Evolutionary conservation across 129 eudicot species (phyloP).

Genomic region (Heracleum sosnowskyi): DNA sequence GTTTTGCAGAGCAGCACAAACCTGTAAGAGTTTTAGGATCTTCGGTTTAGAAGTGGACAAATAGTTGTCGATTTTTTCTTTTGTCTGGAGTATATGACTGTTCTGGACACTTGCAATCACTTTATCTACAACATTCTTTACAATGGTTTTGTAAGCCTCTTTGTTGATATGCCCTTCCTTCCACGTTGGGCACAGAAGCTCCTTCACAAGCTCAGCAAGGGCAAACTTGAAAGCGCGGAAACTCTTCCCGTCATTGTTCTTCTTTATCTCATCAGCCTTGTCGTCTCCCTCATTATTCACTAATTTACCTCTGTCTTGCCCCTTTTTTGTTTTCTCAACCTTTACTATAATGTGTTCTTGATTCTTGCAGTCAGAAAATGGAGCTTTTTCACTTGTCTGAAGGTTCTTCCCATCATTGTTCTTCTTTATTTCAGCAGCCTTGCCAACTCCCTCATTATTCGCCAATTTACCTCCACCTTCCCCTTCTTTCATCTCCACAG

Average conservation of each 20-base stretch:
- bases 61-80: constrained; percentile 11
- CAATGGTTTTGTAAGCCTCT: constrained; percentile 12
- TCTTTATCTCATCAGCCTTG: constrained; percentile 6
- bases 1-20: background rate
- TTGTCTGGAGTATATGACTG: constrained; percentile 6
- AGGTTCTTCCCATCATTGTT: constrained; percentile 6
- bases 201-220: constrained; percentile 15
- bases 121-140: constrained; percentile 3
- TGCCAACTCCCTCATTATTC: constrained; percentile 5
- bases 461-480: background rate
- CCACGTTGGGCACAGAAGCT: constrained; percentile 6
- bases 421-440: background rate
- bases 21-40: constrained; percentile 13
- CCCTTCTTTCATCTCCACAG: constrained; percentile 5
- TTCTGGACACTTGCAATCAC: background rate
- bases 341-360: background rate
- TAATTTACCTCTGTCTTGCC: background rate
- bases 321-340: constrained; percentile 3
- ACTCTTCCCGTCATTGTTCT: background rate
- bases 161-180: constrained; percentile 11
- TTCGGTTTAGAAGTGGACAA: constrained; percentile 11
- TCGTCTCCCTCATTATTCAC: constrained; percentile 10
- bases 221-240: constrained; percentile 15
- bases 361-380: background rate
- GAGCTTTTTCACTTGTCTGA: constrained; percentile 3